These are phyloP conservation scores for Venturia pyrina DNA, from an alignment of 2,329 filamentous ascomycete genomes.

Conservation along the genomic window DNA sequence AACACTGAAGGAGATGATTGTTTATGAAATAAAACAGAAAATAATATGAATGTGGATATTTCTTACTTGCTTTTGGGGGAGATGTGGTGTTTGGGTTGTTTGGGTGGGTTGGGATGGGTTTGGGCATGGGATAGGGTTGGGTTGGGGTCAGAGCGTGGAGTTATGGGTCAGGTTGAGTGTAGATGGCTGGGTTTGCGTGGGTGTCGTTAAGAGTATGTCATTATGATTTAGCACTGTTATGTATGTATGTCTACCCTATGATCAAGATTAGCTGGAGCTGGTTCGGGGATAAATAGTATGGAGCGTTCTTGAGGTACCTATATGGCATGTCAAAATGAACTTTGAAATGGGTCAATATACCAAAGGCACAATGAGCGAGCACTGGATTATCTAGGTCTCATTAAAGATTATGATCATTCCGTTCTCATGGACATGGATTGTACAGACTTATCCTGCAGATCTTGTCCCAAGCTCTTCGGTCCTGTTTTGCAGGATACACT, in stretches of 20 bases:
- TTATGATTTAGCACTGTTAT: not conserved
- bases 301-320: not conserved
- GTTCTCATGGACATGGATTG: not conserved
- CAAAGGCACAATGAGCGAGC: not conserved
- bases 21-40: too few relatives aligned
- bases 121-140: not conserved
- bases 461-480: not conserved
- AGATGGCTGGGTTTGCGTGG: not conserved
- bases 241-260: not conserved
- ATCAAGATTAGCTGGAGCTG: not conserved
- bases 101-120: not conserved
- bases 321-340: not conserved
- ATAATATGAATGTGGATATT: too few relatives aligned
- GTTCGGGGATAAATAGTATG: not conserved
- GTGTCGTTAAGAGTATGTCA: not conserved
- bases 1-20: too few relatives aligned
- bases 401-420: not conserved
- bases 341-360: not conserved
- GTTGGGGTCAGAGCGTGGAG: not conserved
- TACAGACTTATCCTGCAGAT: not conserved
- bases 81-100: not conserved
- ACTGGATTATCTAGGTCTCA: not conserved
- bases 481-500: not conserved
- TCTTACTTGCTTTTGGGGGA: too few relatives aligned
- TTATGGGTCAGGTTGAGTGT: not conserved